A percentile compares a stretch with the other conserved stretches of the same genome.
phyloP scores from a whole-genome alignment of 1,139 yeast genomes.

The Kurtzmaniella quercitrusa region DNA sequence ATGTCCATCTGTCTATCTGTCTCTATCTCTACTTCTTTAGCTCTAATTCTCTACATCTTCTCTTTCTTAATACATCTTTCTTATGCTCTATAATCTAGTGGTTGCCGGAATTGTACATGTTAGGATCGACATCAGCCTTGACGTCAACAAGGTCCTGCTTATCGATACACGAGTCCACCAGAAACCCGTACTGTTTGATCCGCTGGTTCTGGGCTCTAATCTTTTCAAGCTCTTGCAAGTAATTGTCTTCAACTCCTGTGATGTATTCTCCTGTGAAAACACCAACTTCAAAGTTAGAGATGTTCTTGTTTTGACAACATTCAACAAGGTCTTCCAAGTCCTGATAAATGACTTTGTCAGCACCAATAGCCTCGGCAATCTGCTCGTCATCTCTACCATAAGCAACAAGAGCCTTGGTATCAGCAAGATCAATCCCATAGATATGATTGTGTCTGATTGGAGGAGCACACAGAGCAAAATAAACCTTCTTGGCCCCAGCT shows the following conservation, averaged over 20 bases:
- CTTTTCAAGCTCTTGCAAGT: constrained; percentile 75
- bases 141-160: constrained; percentile 53
- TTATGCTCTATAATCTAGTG: constrained; percentile 22
- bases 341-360: constrained; percentile 90
- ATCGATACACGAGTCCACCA: constrained; percentile 46
- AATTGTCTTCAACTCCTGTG: constrained; percentile 85
- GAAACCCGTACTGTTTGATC: constrained; percentile 41
- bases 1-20: no score
- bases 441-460: constrained; percentile 93
- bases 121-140: constrained; percentile 88
- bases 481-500: constrained; percentile 92
- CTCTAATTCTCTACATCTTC: not conserved
- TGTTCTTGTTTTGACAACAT: constrained; percentile 62
- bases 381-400: constrained; percentile 70
- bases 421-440: constrained; percentile 96
- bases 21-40: no score
- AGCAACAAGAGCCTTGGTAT: constrained; percentile 90
- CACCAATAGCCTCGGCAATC: constrained; percentile 77
- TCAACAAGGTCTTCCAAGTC: constrained; percentile 73
- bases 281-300: constrained; percentile 81
- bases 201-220: constrained; percentile 79
- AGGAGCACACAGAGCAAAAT: constrained; percentile 96
- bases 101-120: constrained; percentile 86
- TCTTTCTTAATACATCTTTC: not conserved
- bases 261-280: constrained; percentile 94